A percentile compares a stretch with the other conserved stretches of the same genome.
phyloP scores from a whole-genome alignment of 129 eudicot genomes.

The Chrysanthemum makinoi region DNA sequence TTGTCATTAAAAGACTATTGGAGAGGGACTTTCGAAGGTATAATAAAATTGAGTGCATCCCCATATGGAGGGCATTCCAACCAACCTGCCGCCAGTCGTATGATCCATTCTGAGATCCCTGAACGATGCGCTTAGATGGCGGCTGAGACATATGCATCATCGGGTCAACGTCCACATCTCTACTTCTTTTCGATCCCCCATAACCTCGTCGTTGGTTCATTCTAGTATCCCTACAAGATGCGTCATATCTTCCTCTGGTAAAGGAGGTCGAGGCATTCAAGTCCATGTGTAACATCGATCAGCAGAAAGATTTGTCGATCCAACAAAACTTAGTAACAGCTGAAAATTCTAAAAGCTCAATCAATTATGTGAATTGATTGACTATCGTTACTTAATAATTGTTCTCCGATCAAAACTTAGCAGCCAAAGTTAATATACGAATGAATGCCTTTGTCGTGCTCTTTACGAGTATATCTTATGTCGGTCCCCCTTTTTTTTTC shows the following conservation, averaged over 20 bases:
- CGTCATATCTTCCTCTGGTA: constrained; percentile 58
- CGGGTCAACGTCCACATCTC: constrained; percentile 39
- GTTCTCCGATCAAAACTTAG: neutral
- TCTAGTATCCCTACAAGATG: constrained; percentile 29
- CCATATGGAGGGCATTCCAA: constrained; percentile 62
- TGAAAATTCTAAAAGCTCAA: too few relatives aligned
- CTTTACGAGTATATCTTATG: too few relatives aligned
- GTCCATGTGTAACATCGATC: constrained; percentile 49
- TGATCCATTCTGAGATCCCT: constrained; percentile 38
- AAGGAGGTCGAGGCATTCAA: constrained; percentile 50
- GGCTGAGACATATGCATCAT: constrained; percentile 35
- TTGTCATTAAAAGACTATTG: constrained; percentile 49
- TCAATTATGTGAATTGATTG: too few relatives aligned
- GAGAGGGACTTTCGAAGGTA: constrained; percentile 68
- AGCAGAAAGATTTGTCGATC: constrained; percentile 22
- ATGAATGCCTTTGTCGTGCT: too few relatives aligned
- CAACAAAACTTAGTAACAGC: too few relatives aligned
- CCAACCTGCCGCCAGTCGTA: constrained; percentile 55
- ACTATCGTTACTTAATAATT: too few relatives aligned
- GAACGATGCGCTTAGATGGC: constrained; percentile 25
- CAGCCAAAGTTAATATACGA: too few relatives aligned
- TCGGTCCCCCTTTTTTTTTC: too few relatives aligned
- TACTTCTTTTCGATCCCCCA: constrained; percentile 45
- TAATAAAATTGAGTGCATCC: constrained; percentile 37
- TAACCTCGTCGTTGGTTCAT: constrained; percentile 36